Evolutionary conservation across 176 grass and related monocot genomes (phyloP).

Genomic region (Oryza glaberrima): DNA sequence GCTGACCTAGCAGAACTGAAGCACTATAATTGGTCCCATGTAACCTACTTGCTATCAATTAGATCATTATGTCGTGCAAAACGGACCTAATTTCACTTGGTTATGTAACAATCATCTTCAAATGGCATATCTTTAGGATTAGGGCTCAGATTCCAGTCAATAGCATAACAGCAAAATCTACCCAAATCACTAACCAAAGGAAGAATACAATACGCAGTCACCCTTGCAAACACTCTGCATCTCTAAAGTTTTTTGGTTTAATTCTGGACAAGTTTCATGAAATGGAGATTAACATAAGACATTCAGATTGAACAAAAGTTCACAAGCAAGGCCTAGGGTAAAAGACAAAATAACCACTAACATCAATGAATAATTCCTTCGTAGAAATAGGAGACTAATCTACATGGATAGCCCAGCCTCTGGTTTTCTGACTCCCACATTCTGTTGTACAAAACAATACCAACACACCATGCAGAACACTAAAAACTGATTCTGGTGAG

Average conservation of each 20-base stretch:
- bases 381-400: no score
- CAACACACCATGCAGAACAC: background rate
- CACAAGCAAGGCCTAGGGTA: background rate
- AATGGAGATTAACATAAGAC: background rate
- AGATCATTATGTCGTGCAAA: no score
- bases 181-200: background rate
- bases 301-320: background rate
- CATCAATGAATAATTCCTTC: background rate
- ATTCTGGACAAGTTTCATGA: background rate
- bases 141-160: slow-evolving; percentile 2
- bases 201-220: background rate
- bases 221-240: background rate
- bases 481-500: background rate
- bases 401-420: no score
- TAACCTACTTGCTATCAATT: background rate
- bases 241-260: background rate
- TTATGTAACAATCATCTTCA: no score
- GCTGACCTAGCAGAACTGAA: background rate
- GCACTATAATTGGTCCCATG: background rate
- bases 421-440: background rate
- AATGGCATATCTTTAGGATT: background rate
- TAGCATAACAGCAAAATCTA: background rate
- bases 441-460: background rate
- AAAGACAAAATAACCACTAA: background rate
- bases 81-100: no score